phyloP scores from a whole-genome alignment of 2,329 filamentous ascomycete species.

The Chaetomiaceae sp. region DNA sequence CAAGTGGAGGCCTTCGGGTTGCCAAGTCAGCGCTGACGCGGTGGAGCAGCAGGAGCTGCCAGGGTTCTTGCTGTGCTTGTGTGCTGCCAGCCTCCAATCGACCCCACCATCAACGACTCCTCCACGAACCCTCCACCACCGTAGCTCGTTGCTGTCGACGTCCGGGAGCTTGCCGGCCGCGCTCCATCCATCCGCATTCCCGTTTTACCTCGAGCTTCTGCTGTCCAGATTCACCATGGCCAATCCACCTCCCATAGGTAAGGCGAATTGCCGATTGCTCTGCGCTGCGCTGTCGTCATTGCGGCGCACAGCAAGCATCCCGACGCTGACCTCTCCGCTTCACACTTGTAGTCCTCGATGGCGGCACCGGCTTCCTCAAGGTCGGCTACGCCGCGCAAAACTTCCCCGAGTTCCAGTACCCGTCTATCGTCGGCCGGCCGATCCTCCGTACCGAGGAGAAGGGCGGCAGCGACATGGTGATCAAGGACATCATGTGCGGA shows the following conservation, averaged over 20 bases:
- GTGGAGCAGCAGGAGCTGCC: constrained; percentile 1
- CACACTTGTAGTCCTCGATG: constrained; percentile 78
- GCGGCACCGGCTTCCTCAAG: constrained; percentile 99
- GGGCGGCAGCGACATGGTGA: constrained; percentile 57
- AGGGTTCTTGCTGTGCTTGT: constrained; percentile 5
- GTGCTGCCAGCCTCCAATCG: constrained; percentile 11
- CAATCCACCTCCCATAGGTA: constrained; percentile 45
- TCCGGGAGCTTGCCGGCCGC: neutral
- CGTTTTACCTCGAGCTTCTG: neutral
- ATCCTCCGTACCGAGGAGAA: constrained; percentile 95
- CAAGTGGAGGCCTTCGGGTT: neutral
- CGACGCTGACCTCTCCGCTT: constrained; percentile 23
- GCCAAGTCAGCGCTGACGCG: constrained; percentile 22
- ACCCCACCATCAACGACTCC: constrained; percentile 26
- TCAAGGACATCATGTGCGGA: constrained; percentile 99
- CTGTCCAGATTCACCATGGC: constrained; percentile 37
- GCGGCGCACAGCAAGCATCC: neutral
- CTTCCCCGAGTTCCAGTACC: constrained; percentile 98
- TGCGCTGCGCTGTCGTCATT: neutral
- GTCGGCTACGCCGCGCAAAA: constrained; percentile 99
- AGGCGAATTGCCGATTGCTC: constrained; percentile 1
- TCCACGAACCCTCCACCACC: constrained; percentile 16
- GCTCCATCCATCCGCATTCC: neutral
- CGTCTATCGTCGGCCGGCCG: constrained; percentile 94
- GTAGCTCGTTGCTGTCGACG: constrained; percentile 10